A percentile compares a stretch with the other conserved stretches of the same genome.
phyloP scores from a whole-genome alignment of 345 rosid genomes.

The Rhodamnia argentea region DNA sequence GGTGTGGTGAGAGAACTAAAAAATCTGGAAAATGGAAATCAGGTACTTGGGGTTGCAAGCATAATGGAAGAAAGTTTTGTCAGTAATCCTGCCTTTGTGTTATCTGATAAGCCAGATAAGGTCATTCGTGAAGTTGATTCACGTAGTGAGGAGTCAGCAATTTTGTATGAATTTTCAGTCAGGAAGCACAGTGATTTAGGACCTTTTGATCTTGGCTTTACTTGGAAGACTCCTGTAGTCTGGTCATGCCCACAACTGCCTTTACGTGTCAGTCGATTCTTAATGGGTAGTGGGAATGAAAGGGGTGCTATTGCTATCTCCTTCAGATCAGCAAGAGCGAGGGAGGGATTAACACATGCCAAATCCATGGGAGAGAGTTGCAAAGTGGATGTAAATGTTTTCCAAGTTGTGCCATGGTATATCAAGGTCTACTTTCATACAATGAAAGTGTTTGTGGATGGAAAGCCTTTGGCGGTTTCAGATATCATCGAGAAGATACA shows the following conservation, averaged over 20 bases:
- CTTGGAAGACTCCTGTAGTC: conserved; percentile 60
- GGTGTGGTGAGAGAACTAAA: conserved; percentile 27
- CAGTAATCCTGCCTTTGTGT: conserved; percentile 29
- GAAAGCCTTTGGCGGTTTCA: conserved; percentile 28
- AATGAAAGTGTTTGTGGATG: conserved; percentile 64
- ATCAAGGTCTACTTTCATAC: conserved; percentile 80
- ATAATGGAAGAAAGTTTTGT: conserved; percentile 13
- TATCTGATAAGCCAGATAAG: conserved; percentile 60
- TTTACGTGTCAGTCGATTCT: conserved; percentile 63
- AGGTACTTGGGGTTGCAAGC: conserved; percentile 3
- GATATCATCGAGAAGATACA: conserved; percentile 56
- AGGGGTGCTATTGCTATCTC: conserved; percentile 91
- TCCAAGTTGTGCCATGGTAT: conserved; percentile 98
- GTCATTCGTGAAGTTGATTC: conserved; percentile 34
- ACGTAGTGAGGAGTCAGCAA: conserved; percentile 17
- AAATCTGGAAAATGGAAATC: conserved; percentile 18
- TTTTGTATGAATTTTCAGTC: conserved; percentile 44
- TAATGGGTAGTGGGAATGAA: conserved; percentile 98
- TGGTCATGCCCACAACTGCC: conserved; percentile 76
- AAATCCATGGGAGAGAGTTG: conserved; percentile 21
- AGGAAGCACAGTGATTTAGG: conserved; percentile 41
- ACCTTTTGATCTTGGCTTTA: conserved; percentile 64
- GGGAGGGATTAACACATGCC: conserved; percentile 13
- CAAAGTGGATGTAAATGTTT: conserved; percentile 48
- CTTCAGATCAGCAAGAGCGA: conserved; percentile 44